Evolutionary conservation across 306 rosid species (phyloP), one percentile per base, ranked within the genome.

Genomic region (Vicia villosa): DNA sequence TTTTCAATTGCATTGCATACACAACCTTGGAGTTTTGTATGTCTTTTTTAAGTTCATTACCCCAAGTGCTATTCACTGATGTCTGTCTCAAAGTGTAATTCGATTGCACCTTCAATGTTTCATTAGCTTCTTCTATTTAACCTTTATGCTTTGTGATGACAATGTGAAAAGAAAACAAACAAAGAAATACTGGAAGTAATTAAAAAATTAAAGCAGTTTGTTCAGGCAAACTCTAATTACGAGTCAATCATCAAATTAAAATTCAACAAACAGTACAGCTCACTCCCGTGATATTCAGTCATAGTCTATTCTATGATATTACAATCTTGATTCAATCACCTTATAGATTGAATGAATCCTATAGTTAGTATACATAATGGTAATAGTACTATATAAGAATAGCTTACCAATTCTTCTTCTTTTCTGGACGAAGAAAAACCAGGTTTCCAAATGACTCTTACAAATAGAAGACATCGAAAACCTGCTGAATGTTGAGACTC

Each of bases 401-500:
- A 69, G 78, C 87, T 73, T 58, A 76, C 83, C 83, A 77, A 83
- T 74, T 77, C 82, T 40, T 64, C 72, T 72, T 73, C 87, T 84
- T 73, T 86, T 71, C 72, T 49, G 77, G 77, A 36, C n/a, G 84
- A 79, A 74, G 84, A 79, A 84, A 81, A 70, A 72, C 67, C 56
- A 70, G 87, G 74, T 68, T 70, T 56, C 77, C 74, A 76, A 70
- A 66, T 72, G 79, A 74, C 85, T 78, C 83, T 65, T 81, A 72
- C 66, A 82, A 91, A 68, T 81, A 80, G 77, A 82, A 84, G 86
- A 75, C 85, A 66, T 46, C 75, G 80, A 84, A 83, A 84, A 75
- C 84, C 76, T 40, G 82, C 77, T 69, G 81, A 80, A 72, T 75
- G 75, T 51, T 20, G 85, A 82, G 47, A 75, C 74, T 40, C 50